phyloP scores from a whole-genome alignment of 495 filamentous ascomycete genomes.

The Aspergillus campestris region DNA sequence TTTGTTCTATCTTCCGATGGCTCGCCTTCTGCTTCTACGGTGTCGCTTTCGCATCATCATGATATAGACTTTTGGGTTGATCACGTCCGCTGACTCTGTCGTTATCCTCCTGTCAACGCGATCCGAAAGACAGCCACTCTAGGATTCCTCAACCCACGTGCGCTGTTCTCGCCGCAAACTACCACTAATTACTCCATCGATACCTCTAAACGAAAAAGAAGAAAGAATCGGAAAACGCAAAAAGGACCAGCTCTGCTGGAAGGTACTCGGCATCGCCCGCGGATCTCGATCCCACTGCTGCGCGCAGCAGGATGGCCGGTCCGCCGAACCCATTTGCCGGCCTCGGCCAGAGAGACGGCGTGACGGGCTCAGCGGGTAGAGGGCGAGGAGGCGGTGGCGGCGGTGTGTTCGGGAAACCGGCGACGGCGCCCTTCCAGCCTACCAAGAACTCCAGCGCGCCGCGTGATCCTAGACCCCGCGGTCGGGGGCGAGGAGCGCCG shows the following conservation, averaged over 20 bases:
- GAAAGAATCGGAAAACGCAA: neutral
- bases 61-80: neutral
- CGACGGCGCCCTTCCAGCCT: conserved; percentile 9
- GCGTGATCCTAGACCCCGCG: conserved; percentile 14
- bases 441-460: conserved; percentile 12
- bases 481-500: conserved; percentile 22
- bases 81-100: conserved; percentile 14
- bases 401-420: conserved; percentile 9
- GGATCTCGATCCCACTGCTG: conserved; percentile 12
- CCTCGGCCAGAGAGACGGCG: conserved; percentile 22
- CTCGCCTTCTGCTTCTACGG: conserved; percentile 1
- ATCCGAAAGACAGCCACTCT: conserved; percentile 10
- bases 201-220: neutral
- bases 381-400: conserved; percentile 28
- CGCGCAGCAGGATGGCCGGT: conserved; percentile 31
- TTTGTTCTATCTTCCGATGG: conserved; percentile 3
- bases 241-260: neutral
- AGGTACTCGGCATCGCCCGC: conserved; percentile 9
- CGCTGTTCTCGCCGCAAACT: neutral
- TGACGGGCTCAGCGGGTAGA: conserved; percentile 9
- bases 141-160: conserved; percentile 7
- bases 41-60: conserved; percentile 5
- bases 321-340: conserved; percentile 28
- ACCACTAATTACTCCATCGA: neutral
- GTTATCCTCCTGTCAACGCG: conserved; percentile 14